Conservation (phyloP, 2,329 filamentous ascomycete genomes). For the Exophiala sideris region DNA sequence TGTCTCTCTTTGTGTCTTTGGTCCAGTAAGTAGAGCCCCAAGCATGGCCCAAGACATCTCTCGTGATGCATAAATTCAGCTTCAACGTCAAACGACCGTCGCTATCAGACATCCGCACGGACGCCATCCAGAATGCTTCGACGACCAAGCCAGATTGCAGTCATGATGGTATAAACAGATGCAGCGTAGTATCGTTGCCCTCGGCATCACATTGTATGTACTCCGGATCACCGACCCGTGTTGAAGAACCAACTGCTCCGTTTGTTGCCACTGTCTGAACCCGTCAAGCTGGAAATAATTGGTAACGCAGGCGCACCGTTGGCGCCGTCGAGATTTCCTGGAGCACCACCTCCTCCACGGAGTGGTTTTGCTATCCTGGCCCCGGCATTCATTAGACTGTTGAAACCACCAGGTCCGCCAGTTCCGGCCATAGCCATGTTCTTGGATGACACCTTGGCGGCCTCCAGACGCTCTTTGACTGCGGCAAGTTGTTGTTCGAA, state of each 20-base stretch:
- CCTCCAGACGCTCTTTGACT: conserved; percentile 96
- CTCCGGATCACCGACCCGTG: conserved; percentile 17
- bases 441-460: conserved; percentile 88
- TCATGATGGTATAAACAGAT: no score
- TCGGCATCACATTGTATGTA: background rate
- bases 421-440: conserved; percentile 61
- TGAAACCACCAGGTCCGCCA: conserved; percentile 60
- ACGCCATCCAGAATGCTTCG: no score
- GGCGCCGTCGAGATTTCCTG: conserved; percentile 27
- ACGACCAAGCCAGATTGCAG: no score
- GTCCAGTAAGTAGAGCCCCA: no score
- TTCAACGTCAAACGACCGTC: no score
- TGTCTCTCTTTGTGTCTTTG: no score
- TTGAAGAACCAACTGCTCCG: conserved; percentile 57
- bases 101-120: no score
- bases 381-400: conserved; percentile 33
- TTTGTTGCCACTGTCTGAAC: conserved; percentile 68
- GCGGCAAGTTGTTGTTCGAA: conserved; percentile 96
- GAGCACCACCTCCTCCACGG: conserved; percentile 50
- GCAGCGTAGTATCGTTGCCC: no score
- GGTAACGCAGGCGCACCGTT: conserved; percentile 36
- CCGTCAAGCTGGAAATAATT: conserved; percentile 53
- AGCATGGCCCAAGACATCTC: no score
- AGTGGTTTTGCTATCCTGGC: conserved; percentile 64
- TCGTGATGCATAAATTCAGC: no score